A percentile compares a stretch with the other conserved stretches of the same genome.
These are phyloP conservation scores for Dalbergia cochinchinensis DNA, from an alignment of 306 rosid genomes.

Conservation along the genomic window DNA sequence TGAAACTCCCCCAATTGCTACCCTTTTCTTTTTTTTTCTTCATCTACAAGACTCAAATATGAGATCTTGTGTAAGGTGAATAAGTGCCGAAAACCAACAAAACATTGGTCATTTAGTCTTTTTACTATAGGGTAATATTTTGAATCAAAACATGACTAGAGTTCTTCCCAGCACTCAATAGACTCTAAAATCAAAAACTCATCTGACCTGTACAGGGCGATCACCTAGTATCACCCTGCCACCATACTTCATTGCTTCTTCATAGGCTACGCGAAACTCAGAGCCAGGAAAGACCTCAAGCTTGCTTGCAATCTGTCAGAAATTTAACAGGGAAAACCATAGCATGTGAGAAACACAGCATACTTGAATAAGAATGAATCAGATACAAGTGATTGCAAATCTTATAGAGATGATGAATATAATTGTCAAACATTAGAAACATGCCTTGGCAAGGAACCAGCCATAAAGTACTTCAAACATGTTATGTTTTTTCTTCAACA, in stretches of 20 bases:
- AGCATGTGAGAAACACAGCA: conserved; percentile 29
- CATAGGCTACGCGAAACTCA: conserved; percentile 95
- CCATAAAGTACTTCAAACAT: conserved; percentile 82
- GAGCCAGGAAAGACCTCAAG: conserved; percentile 94
- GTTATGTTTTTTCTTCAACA: conserved; percentile 88
- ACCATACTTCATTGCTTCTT: conserved; percentile 94
- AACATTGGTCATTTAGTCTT: neutral
- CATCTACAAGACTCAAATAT: too few relatives aligned
- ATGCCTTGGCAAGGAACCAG: conserved; percentile 97
- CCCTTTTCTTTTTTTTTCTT: too few relatives aligned
- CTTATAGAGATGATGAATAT: neutral
- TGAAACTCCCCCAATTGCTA: too few relatives aligned
- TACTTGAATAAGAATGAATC: conserved; percentile 29
- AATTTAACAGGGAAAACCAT: conserved; percentile 7
- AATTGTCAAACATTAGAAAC: conserved; percentile 46
- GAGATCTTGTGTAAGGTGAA: too few relatives aligned
- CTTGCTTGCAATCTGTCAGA: conserved; percentile 79
- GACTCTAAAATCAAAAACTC: conserved; percentile 24
- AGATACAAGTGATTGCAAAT: conserved; percentile 25
- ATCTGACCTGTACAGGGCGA: conserved; percentile 92
- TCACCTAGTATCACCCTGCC: conserved; percentile 96
- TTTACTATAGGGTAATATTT: neutral
- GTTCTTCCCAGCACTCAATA: neutral
- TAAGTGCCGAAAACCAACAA: too few relatives aligned
- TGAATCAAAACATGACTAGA: conserved; percentile 1